These are phyloP conservation scores for Apostasia shenzhenica DNA, from an alignment of 106 monocot species.

Conservation along the genomic window DNA sequence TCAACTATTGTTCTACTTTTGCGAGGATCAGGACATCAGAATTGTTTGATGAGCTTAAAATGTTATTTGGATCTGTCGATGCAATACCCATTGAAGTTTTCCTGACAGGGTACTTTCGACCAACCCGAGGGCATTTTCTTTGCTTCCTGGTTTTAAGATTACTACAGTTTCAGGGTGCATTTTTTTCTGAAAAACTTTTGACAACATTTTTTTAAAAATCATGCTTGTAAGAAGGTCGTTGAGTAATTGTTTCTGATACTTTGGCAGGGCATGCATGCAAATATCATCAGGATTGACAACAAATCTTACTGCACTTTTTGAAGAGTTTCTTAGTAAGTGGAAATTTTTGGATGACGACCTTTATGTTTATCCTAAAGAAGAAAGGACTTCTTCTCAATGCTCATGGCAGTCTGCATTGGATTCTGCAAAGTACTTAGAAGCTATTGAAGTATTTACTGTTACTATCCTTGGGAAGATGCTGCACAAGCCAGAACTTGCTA, in stretches of 20 bases:
- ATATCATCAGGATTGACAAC: constrained; percentile 51
- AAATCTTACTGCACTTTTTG: constrained; percentile 44
- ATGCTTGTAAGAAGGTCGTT: not conserved
- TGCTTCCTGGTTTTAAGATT: not conserved
- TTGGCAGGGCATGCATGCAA: constrained; percentile 61
- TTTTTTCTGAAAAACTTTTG: not conserved
- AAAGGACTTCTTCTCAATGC: constrained; percentile 2
- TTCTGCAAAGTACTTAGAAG: constrained; percentile 48
- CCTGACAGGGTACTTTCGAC: constrained; percentile 51
- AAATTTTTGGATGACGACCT: constrained; percentile 35
- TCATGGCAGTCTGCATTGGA: constrained; percentile 11
- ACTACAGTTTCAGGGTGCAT: not conserved
- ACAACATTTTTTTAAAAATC: not conserved
- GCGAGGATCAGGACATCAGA: constrained; percentile 50
- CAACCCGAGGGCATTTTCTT: not conserved
- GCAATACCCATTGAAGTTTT: constrained; percentile 62
- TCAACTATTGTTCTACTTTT: not conserved
- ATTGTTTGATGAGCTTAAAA: constrained; percentile 46
- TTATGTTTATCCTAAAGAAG: constrained; percentile 33
- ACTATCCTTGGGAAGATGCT: constrained; percentile 40
- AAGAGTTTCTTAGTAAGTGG: constrained; percentile 70
- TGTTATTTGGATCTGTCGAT: constrained; percentile 60
- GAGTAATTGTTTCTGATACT: not conserved
- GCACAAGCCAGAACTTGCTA: constrained; percentile 39
- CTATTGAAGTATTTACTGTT: constrained; percentile 62